These are phyloP conservation scores for Colletotrichum chlorophyti DNA, from an alignment of 2,329 filamentous ascomycete genomes.

Conservation along the genomic window DNA sequence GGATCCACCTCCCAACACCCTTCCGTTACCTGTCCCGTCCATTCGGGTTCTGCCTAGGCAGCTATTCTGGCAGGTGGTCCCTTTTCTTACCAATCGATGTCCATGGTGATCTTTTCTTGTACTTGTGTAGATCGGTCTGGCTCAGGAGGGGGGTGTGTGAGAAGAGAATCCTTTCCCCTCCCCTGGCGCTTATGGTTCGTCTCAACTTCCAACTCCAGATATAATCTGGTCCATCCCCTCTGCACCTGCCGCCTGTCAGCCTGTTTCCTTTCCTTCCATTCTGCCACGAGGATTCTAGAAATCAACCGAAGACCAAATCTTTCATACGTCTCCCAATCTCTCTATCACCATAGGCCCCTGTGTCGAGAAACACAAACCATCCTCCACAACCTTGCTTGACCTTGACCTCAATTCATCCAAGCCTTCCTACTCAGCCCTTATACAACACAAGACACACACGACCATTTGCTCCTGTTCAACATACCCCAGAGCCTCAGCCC, in stretches of 20 bases:
- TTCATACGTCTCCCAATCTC: neutral
- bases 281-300: conserved; percentile 23
- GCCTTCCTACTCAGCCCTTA: conserved; percentile 12
- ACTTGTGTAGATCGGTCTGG: neutral
- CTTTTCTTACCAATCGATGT: no score
- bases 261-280: conserved; percentile 2
- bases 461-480: neutral
- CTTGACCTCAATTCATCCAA: neutral
- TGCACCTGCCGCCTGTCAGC: neutral
- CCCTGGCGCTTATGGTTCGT: neutral
- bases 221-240: conserved; percentile 22
- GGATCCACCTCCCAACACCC: neutral
- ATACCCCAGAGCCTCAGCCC: neutral
- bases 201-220: conserved; percentile 11
- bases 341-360: conserved; percentile 13
- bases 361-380: no score
- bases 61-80: conserved; percentile 16
- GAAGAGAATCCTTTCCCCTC: neutral
- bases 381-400: conserved; percentile 1
- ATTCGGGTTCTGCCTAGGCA: conserved; percentile 7
- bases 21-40: no score
- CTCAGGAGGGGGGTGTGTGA: neutral
- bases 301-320: conserved; percentile 4
- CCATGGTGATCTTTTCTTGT: no score
- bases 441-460: conserved; percentile 4